Base-by-base conservation (phyloP, 345 rosid genomes). In the Trapa incisa region DNA sequence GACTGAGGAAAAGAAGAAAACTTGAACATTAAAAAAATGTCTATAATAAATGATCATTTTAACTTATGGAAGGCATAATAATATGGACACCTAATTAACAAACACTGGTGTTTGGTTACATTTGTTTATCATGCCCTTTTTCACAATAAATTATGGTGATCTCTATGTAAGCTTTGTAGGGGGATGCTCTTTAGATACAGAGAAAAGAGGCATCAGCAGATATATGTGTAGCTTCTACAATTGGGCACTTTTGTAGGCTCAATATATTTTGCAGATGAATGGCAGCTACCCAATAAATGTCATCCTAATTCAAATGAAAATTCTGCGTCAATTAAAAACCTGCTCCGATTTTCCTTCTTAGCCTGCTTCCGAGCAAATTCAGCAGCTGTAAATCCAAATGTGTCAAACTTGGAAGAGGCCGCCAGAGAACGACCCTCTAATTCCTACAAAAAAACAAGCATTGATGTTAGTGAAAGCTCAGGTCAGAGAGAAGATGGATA, bases 301-400 rank as follows among this genome's bases (percentile, higher is more conserved):
- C 36, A 29, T 42, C 33, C 37, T 61, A 53, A 61, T 12, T 1
- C 32, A 67, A 15, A 17, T 14, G 17, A 43, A 15, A 68, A 53
- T 70, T 53, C 48, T 37, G 43, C 73, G 61, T 58, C 74, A 10
- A 75, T 22, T 60, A 65, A 65, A 73, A 35, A 94, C 99, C 99
- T 86, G 68, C 86, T 79, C 45, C 85, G 83, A 64, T 91, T 93
- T 76, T 91, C 99, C 73, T 83, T 94, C 75, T 91, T 87, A 54
- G 89, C 96, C 77, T 89, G 89, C 77, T 86, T 91, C 67, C 87
- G 96, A 77, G 96, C 83, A 57, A 73, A 69, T 79, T 89, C 96
- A 47, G 89, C 96, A 74, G 97, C 87, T 47, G 97, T 89, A 84
- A 84, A 94, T 74, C 99, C 99, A 86, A 94, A 94, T 29, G 99